These are phyloP conservation scores for Flaveria linearis DNA, from an alignment of 129 eudicot species.

Conservation along the genomic window DNA sequence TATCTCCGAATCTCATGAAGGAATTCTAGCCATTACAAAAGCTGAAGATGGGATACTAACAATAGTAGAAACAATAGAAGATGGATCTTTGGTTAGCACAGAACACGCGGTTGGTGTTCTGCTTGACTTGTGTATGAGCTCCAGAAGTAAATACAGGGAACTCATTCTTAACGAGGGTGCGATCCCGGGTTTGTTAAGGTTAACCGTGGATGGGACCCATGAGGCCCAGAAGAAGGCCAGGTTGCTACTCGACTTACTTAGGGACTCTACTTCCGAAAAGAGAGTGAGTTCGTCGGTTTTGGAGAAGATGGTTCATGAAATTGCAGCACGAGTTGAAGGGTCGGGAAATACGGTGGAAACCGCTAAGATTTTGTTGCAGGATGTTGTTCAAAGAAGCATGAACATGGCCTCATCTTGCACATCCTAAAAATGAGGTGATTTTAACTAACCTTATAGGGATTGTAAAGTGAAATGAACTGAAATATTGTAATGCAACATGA, in stretches of 20 bases:
- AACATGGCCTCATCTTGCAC: slow-evolving; percentile 44
- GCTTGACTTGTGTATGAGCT: slow-evolving; percentile 58
- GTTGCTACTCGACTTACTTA: slow-evolving; percentile 60
- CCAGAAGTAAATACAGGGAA: slow-evolving; percentile 58
- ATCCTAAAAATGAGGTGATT: slow-evolving; percentile 43
- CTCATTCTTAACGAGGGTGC: slow-evolving; percentile 87
- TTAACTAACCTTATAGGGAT: slow-evolving; percentile 46
- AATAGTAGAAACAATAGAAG: slow-evolving; percentile 74
- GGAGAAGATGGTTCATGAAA: slow-evolving; percentile 58
- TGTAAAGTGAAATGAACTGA: slow-evolving; percentile 35
- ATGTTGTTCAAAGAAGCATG: slow-evolving; percentile 66
- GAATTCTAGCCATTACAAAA: slow-evolving; percentile 49
- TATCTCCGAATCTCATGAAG: slow-evolving; percentile 52
- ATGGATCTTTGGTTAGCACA: slow-evolving; percentile 68
- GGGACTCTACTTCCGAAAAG: slow-evolving; percentile 48
- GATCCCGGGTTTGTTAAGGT: slow-evolving; percentile 70
- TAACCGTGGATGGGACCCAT: slow-evolving; percentile 70
- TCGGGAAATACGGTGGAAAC: slow-evolving; percentile 58
- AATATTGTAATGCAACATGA: slow-evolving; percentile 8
- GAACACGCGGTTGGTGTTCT: slow-evolving; percentile 73
- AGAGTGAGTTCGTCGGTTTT: slow-evolving; percentile 42
- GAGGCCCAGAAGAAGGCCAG: slow-evolving; percentile 61
- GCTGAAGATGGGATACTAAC: slow-evolving; percentile 64
- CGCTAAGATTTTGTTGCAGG: slow-evolving; percentile 58
- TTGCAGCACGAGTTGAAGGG: slow-evolving; percentile 57